Evolutionary conservation across 176 grass and related monocot species (phyloP), one percentile per base, ranked within the genome.

Genomic region (Miscanthus lutarioriparius): DNA sequence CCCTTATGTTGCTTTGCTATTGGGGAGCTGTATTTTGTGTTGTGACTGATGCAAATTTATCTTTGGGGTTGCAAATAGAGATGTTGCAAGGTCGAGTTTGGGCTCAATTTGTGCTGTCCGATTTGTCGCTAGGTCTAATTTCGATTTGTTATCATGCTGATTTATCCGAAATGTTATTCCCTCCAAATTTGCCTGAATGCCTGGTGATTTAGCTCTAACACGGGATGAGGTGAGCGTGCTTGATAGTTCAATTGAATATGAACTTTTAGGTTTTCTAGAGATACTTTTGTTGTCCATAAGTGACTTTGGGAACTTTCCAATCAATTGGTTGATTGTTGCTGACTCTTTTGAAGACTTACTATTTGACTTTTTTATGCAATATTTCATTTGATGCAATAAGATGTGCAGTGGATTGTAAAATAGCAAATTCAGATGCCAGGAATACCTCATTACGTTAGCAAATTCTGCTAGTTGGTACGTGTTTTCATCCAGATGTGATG

Each of bases 401-500:
- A 63, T 58, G 45, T 22, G 70, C 8, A 20, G 9, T 33, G 43
- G 53, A 73, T 58, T 86, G 35, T 22, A 33, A 39, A 80, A 59
- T 65, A 84, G 17, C 63, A 19, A 88, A 25, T 32, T 73, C 66
- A 23, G 39, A 66, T 76, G 22, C 22, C 8, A 64, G 33, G 37
- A 70, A 43, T 26, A 44, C 2, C 2, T 81, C 41, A 72, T 70
- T 17, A 7, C 39, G 33, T 71, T 39, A 65, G 19, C 67, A 66
- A 35, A 74, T 59, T 88, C 40, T 33, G 39, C 20, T 11, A 53
- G 26, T 64, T 84, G 78, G 61, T 68, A 19, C 33, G 26, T 86
- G 7, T 68, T 86, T 90, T 77, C 72, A 72, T 71, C 72, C 16
- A 30, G 59, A 67, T 86, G 74, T 83, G 45, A 70, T 39, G 27